Conservation (phyloP, 2,329 filamentous ascomycete genomes). For the Cadophora luteo-olivacea region DNA sequence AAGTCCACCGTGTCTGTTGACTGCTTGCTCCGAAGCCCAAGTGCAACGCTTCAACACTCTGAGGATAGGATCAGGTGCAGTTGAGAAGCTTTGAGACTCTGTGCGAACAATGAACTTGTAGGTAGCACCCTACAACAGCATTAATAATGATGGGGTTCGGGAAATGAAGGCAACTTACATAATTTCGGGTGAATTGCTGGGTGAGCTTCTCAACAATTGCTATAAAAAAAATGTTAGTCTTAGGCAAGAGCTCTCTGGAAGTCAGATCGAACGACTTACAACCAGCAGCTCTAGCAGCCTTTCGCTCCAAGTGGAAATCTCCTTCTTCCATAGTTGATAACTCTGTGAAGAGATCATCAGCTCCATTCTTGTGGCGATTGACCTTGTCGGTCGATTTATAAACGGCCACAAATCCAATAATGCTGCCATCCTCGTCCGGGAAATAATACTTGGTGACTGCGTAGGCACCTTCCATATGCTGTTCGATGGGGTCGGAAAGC, state of each 20-base stretch:
- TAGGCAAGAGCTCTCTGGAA: not conserved
- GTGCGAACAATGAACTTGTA: constrained; percentile 71
- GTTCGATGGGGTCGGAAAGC: not conserved
- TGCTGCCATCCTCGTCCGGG: constrained; percentile 50
- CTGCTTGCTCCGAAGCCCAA: constrained; percentile 57
- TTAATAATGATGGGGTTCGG: constrained; percentile 19
- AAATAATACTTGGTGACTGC: constrained; percentile 52
- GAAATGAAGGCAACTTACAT: constrained; percentile 46
- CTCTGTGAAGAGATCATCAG: constrained; percentile 65
- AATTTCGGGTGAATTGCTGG: constrained; percentile 56
- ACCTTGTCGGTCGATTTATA: constrained; percentile 62
- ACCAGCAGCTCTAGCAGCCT: constrained; percentile 48
- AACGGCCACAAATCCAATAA: constrained; percentile 60
- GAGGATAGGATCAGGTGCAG: constrained; percentile 56
- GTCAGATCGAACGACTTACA: constrained; percentile 41
- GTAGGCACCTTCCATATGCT: constrained; percentile 38
- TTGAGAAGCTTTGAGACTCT: constrained; percentile 55
- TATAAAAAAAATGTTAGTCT: constrained; percentile 2
- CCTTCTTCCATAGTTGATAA: constrained; percentile 48
- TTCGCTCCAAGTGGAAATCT: constrained; percentile 55
- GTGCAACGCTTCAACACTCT: constrained; percentile 58
- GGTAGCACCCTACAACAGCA: constrained; percentile 57
- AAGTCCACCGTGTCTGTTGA: constrained; percentile 37
- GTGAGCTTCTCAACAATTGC: constrained; percentile 18
- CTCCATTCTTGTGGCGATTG: constrained; percentile 58